Evolutionary conservation across 768 basidiomycete genomes (phyloP), one percentile per base, ranked within the genome.

Genomic region (Rubroboletus satanas): DNA sequence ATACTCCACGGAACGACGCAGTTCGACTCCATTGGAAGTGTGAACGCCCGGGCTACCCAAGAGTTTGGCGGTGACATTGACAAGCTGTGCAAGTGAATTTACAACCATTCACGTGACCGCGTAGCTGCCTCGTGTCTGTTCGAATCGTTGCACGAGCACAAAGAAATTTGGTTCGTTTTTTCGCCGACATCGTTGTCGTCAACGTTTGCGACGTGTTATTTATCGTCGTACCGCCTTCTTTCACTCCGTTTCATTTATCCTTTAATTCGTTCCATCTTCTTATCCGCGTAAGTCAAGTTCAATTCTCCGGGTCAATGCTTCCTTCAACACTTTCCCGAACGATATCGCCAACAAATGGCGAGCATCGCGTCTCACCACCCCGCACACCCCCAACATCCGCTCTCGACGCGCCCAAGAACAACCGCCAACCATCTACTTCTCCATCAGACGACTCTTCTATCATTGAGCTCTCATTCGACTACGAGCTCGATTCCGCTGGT

Each of bases 391-490:
- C 69, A 44, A 58, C 55, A 18, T 41, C 51, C 49, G 56, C 60
- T n/a, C 61, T 69, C 37, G 71, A 70, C 54, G 63, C 61, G 51
- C 56, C 71, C n/a, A 70, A 72, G 62, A 68, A 62, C 42, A 60
- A 38, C 55, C 71, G 71, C 33, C 73, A 62, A 36, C 5, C 65
- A 17, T 74, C 71, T 7, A 65, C 69, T 21, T 66, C 76, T 8
- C 71, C 72, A 48, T 79, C 77, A 4, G 78, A 79, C 47, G 77
- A 78, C 38, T 76, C 77, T 1, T 75, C 75, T 2, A 65, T 78
- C 49, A 71, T 75, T 12, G 77, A 80, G 37, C 75, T 79, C 54
- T 79, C 78, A 3, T 79, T 79, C 51, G 74, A 75, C 57, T 79
- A 79, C 41, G 74, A 77, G 47, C 67, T 69, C 28, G 75, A 79